phyloP scores from a whole-genome alignment of 2,329 filamentous ascomycete genomes.

The Raffaelea deltoideospora region DNA sequence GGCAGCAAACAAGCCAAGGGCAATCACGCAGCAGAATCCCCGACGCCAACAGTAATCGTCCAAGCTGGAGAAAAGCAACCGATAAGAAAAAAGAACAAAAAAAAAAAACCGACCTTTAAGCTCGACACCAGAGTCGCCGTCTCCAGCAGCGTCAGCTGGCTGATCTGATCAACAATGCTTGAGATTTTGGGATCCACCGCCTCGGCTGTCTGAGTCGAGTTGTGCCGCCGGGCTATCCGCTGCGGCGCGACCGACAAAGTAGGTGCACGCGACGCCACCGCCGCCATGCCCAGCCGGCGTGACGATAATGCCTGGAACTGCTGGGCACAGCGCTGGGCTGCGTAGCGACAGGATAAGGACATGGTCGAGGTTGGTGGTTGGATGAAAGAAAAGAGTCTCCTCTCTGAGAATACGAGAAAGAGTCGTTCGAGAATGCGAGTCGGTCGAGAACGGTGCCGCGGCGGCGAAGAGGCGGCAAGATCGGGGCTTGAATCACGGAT shows the following conservation, averaged over 20 bases:
- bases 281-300: conserved; percentile 27
- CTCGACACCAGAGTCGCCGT: conserved; percentile 89
- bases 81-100: neutral
- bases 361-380: conserved; percentile 27
- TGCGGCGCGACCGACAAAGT: conserved; percentile 20
- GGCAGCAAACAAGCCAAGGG: too few species aligned
- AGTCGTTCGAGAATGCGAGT: too few species aligned
- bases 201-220: conserved; percentile 68
- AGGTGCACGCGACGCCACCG: conserved; percentile 21
- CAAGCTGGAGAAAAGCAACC: too few species aligned
- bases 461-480: too few species aligned
- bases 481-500: too few species aligned
- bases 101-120: conserved; percentile 57
- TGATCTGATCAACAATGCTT: conserved; percentile 95
- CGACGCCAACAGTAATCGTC: too few species aligned
- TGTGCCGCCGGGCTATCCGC: conserved; percentile 59
- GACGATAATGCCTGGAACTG: conserved; percentile 42
- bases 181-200: conserved; percentile 85
- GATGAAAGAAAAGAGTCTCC: too few species aligned
- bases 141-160: conserved; percentile 92
- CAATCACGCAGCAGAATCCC: too few species aligned
- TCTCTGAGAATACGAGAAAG: too few species aligned
- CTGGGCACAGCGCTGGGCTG: conserved; percentile 48
- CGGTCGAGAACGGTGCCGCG: too few species aligned
- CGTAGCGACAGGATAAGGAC: conserved; percentile 48